Evolutionary conservation across 2,329 filamentous ascomycete genomes (phyloP), one percentile per base, ranked within the genome.

Genomic region (Coleophoma eucalyptorum): DNA sequence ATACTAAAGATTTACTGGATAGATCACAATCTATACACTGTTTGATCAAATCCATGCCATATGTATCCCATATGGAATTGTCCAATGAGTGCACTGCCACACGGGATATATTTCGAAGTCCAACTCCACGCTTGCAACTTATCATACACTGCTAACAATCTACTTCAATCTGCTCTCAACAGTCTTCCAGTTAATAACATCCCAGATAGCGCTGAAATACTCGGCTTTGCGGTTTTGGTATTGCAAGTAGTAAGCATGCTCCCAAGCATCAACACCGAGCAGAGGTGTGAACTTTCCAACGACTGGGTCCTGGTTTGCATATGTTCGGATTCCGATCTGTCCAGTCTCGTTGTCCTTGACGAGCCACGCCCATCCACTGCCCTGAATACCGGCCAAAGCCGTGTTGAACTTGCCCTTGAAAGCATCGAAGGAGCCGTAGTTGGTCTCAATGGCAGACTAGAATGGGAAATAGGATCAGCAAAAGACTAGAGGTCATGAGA

Each of bases 211-310:
- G 64, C 81, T 81, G 73, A 96, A 96, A 79, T 96, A 96, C 76
- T 96, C 91, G 51, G 87, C 91, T 84, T 96, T 96, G 72, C 90
- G 86, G 80, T 96, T 96, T 83, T 96, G 82, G 76, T 96, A 96
- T 77, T 96, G 90, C 55, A 96, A 79, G 75, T 96, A 95, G 78
- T 95, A 96, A 48, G 91, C 91, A 73, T 96, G 91, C 79, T 96
- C 91, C 91, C 91, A 96, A 49, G 91, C 92, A 75, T 97, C 92
- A 64, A 97, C 87, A 51, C 92, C 92, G 43, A 97, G 75, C 45
- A 97, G 77, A 35, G 92, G 92, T 64, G 84, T 79, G 68, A 87
- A 90, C 68, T 87, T 87, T 46, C 91, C 91, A 13, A 90, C 81
- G 31, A 97, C 88, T 21, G 92, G 89, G 69, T 96, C 90, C 76